phyloP scores from a whole-genome alignment of 2,329 filamentous ascomycete species.

The Penicillium griseofulvum region DNA sequence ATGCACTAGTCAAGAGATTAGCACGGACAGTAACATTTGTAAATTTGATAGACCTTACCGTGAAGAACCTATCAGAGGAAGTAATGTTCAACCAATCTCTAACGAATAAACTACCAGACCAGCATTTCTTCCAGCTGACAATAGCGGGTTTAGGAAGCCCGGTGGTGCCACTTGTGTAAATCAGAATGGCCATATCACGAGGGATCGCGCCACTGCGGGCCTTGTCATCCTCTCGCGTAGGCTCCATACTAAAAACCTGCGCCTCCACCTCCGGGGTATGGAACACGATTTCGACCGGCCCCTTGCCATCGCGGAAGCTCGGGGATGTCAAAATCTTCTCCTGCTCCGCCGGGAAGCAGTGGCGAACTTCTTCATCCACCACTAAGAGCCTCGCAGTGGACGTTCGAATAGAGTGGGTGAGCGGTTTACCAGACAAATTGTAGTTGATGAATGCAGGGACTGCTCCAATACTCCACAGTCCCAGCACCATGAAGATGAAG shows the following conservation, averaged over 20 bases:
- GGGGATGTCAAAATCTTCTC: constrained; percentile 40
- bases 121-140: constrained; percentile 68
- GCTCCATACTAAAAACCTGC: constrained; percentile 52
- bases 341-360: constrained; percentile 48
- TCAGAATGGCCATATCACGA: constrained; percentile 66
- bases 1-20: constrained; percentile 59
- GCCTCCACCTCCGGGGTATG: constrained; percentile 59
- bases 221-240: constrained; percentile 59
- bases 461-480: constrained; percentile 78
- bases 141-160: constrained; percentile 79
- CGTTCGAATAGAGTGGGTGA: constrained; percentile 71
- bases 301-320: constrained; percentile 44
- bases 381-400: constrained; percentile 67
- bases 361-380: constrained; percentile 64
- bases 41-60: constrained; percentile 48
- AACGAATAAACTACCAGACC: constrained; percentile 54
- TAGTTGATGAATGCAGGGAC: constrained; percentile 87
- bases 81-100: constrained; percentile 58
- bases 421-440: constrained; percentile 68
- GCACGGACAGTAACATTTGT: neutral
- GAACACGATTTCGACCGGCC: constrained; percentile 57
- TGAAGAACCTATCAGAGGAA: constrained; percentile 69
- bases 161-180: constrained; percentile 84
- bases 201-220: constrained; percentile 52
- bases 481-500: constrained; percentile 73